These are phyloP conservation scores for Saccharomycopsis vini DNA, from an alignment of 805 yeast genomes.

Conservation along the genomic window DNA sequence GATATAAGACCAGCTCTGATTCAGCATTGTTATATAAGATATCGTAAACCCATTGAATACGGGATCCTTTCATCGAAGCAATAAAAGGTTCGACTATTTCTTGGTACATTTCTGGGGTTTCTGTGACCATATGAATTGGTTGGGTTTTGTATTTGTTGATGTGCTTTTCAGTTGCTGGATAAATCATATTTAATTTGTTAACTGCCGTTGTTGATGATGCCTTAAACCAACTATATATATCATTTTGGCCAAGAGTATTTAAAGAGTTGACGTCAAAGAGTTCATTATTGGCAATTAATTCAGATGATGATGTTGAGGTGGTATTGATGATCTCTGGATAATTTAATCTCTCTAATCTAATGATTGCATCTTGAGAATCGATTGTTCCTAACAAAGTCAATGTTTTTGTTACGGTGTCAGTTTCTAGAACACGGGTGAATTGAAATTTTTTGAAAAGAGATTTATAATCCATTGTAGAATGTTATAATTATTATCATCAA, in stretches of 20 bases:
- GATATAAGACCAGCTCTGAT: conserved; percentile 66
- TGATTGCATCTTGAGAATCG: conserved; percentile 50
- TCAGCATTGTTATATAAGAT: conserved; percentile 78
- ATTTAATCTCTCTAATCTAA: conserved; percentile 70
- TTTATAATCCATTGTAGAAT: too few species aligned
- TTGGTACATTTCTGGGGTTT: conserved; percentile 72
- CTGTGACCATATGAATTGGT: conserved; percentile 51
- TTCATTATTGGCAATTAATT: too few species aligned
- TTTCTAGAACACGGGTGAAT: conserved; percentile 37
- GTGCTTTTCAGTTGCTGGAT: conserved; percentile 85
- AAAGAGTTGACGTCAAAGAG: conserved; percentile 3
- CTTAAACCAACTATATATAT: conserved; percentile 71
- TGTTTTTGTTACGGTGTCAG: conserved; percentile 60
- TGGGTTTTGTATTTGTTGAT: conserved; percentile 66
- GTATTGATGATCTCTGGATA: too few species aligned
- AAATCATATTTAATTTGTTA: conserved; percentile 67
- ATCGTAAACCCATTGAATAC: conserved; percentile 85
- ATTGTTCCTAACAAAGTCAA: conserved; percentile 65
- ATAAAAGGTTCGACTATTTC: conserved; percentile 65
- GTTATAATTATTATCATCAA: too few species aligned
- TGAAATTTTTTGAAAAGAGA: conserved; percentile 31
- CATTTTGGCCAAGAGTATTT: conserved; percentile 51
- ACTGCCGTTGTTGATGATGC: conserved; percentile 44
- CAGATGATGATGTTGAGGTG: too few species aligned
- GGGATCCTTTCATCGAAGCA: conserved; percentile 60